Base-by-base conservation (phyloP, 345 rosid genomes). In the Raphanus sativus region DNA sequence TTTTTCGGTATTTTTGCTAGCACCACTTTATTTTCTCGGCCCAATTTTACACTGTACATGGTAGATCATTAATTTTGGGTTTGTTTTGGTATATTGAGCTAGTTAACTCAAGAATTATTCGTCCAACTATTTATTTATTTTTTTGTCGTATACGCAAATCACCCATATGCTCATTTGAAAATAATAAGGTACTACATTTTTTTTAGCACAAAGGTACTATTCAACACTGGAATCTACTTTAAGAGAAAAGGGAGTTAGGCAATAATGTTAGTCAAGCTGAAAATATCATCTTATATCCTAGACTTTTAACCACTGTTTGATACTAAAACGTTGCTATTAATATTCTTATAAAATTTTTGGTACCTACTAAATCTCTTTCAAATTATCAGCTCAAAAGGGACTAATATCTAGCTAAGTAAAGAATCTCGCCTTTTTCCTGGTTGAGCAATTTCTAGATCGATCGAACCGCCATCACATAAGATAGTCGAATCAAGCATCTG, bases 401-500 rank as follows among this genome's bases (percentile, higher is more conserved):
- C 26, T 8, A 67, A 78, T 61, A 73, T 78, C 48, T 73, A 71
- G 69, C 70, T 65, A 73, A 78, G 81, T 67, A 78, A 78, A 67
- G 81, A 78, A 73, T 78, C 81, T 78, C 56, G 17, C 16, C 25
- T 65, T 62, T 68, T 55, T 66, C 50, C 38, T 58, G 38, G 62
- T 45, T 58, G 69, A 72, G 77, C 68, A 59, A 66, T 66, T 73
- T 73, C 67, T 61, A 73, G 77, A 78, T 73, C 65, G 77, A 78
- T 73, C 70, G 81, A 78, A 67, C 74, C 34, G 34, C 34, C 69
- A 61, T 72, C 73, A 72, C 68, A 42, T 33, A 42, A 65, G 25
- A 10, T 65, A 65, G 81, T 66, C 81, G 74, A 78, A 73, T 73
- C 81, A 67, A 78, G 77, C 77, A 78, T 78, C 65, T 45, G 45